Conservation (phyloP, 2,329 filamentous ascomycete genomes). For the Colletotrichum viniferum region DNA sequence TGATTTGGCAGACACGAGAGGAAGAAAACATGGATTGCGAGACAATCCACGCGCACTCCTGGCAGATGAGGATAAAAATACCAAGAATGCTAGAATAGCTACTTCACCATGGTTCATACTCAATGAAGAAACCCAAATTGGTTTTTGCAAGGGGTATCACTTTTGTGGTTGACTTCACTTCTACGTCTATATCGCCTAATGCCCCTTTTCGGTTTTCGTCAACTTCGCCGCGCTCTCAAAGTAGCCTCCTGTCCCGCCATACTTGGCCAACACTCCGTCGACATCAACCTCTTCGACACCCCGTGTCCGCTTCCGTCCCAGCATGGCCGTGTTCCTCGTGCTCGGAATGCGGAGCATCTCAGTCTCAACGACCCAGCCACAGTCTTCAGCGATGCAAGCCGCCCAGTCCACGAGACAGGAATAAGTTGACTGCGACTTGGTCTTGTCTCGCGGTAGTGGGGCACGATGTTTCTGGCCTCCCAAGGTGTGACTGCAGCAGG, state of each 20-base stretch:
- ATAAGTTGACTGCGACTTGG: slow-evolving; percentile 71
- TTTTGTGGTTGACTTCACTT: background rate
- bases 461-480: slow-evolving; percentile 77
- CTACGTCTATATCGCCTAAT: slow-evolving; percentile 27
- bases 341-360: slow-evolving; percentile 92
- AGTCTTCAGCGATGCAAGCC: slow-evolving; percentile 68
- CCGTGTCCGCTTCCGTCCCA: slow-evolving; percentile 63
- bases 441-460: slow-evolving; percentile 54
- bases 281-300: slow-evolving; percentile 40
- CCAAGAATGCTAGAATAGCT: background rate
- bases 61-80: background rate
- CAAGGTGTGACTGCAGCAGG: slow-evolving; percentile 91
- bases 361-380: slow-evolving; percentile 78
- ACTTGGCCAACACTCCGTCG: slow-evolving; percentile 48
- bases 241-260: slow-evolving; percentile 63
- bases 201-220: slow-evolving; percentile 51
- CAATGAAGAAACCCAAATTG: background rate
- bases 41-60: background rate
- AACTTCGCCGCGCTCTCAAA: slow-evolving; percentile 65
- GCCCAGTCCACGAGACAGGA: slow-evolving; percentile 84
- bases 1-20: background rate
- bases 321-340: slow-evolving; percentile 82
- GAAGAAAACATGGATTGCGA: background rate
- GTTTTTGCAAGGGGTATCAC: background rate
- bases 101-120: background rate